Percentiles rank a stretch among this genome's conserved stretches.
These are phyloP conservation scores for Posidonia australis DNA, from an alignment of 106 monocot species.

Conservation along the genomic window DNA sequence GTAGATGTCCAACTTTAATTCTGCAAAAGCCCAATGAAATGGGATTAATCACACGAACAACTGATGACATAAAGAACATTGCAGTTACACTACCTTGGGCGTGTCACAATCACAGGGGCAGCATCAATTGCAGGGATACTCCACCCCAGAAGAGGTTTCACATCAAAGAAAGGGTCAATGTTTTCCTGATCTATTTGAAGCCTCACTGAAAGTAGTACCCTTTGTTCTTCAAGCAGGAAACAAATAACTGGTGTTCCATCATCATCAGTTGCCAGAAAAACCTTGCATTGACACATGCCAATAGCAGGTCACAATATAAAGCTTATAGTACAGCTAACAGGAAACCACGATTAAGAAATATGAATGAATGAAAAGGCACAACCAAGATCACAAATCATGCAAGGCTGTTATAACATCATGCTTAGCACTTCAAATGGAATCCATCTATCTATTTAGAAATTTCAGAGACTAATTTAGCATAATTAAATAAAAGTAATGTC, in stretches of 20 bases:
- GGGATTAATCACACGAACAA: not conserved
- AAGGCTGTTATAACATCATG: too few species aligned
- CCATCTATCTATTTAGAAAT: too few species aligned
- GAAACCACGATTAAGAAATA: not conserved
- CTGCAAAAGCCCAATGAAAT: constrained; percentile 38
- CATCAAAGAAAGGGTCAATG: constrained; percentile 43
- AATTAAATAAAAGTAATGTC: too few species aligned
- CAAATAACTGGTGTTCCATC: constrained; percentile 73
- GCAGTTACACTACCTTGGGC: constrained; percentile 49
- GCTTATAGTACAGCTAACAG: not conserved
- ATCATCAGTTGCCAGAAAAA: constrained; percentile 78
- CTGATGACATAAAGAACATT: not conserved
- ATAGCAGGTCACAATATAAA: not conserved
- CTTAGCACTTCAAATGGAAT: too few species aligned
- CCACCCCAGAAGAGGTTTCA: constrained; percentile 72
- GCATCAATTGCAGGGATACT: constrained; percentile 75
- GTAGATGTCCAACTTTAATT: constrained; percentile 42
- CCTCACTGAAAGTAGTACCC: constrained; percentile 55
- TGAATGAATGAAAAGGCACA: not conserved
- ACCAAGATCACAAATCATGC: too few species aligned
- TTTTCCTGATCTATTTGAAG: constrained; percentile 51
- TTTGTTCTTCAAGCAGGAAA: constrained; percentile 74
- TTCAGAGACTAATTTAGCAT: too few species aligned
- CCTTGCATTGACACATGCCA: constrained; percentile 20
- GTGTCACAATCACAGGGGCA: constrained; percentile 63